A percentile compares a stretch with the other conserved stretches of the same genome.
Conservation (phyloP, 2,329 filamentous ascomycete species). For the Xylariaceae sp. region DNA sequence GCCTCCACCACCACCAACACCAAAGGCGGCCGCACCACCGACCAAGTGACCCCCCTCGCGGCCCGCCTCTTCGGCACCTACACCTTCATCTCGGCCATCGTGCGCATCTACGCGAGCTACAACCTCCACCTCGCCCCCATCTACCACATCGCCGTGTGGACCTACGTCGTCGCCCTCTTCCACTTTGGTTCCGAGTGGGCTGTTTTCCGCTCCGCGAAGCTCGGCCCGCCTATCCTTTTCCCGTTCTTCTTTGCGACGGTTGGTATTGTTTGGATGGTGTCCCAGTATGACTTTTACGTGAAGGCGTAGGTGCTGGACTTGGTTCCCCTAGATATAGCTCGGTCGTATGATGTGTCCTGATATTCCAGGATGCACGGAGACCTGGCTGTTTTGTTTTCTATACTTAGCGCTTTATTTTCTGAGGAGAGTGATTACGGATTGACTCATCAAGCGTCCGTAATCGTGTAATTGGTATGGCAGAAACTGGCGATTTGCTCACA, state of each 20-base stretch:
- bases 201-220: conserved; percentile 68
- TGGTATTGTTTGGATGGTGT: conserved; percentile 56
- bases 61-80: conserved; percentile 82
- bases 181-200: conserved; percentile 81
- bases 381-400: background rate
- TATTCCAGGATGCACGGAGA: no score
- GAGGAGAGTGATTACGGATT: background rate
- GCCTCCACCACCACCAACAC: conserved; percentile 37
- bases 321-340: background rate
- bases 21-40: conserved; percentile 41
- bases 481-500: background rate
- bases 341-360: background rate
- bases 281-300: conserved; percentile 68
- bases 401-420: background rate
- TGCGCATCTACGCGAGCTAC: conserved; percentile 80
- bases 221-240: conserved; percentile 52
- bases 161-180: conserved; percentile 68
- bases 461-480: background rate
- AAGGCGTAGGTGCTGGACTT: conserved; percentile 25
- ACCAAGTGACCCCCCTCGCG: conserved; percentile 68
- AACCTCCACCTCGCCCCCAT: conserved; percentile 65
- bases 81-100: conserved; percentile 71
- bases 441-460: background rate
- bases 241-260: conserved; percentile 48
- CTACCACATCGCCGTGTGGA: conserved; percentile 78